These are phyloP conservation scores for Cetraspora pellucida DNA, from an alignment of 192 early-diverging fungal species.

Conservation along the genomic window DNA sequence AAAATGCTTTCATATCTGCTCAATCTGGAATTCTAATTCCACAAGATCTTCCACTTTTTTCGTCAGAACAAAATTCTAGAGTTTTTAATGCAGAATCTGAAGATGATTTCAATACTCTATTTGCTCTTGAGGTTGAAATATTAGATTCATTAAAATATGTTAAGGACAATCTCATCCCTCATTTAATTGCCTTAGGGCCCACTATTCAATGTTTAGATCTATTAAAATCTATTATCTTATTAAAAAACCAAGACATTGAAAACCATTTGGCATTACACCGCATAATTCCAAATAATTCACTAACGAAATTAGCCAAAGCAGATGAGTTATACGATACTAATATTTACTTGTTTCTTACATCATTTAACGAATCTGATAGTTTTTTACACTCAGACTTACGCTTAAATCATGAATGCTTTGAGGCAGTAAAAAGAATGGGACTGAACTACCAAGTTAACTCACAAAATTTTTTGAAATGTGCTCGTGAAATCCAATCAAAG, in stretches of 20 bases:
- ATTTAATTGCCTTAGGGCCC: neutral
- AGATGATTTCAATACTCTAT: neutral
- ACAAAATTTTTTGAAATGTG: conserved; percentile 11
- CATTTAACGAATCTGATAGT: neutral
- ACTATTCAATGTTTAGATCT: neutral
- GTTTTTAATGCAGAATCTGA: neutral
- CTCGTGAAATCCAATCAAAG: neutral
- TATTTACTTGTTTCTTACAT: neutral
- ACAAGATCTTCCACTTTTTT: neutral
- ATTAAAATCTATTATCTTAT: neutral
- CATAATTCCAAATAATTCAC: conserved; percentile 12
- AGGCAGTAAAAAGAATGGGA: neutral
- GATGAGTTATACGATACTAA: neutral
- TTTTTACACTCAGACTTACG: neutral
- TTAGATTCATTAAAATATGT: neutral
- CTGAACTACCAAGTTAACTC: neutral
- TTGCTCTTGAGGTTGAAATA: neutral
- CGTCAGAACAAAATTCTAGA: neutral
- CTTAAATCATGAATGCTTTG: neutral
- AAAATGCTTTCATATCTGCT: no score
- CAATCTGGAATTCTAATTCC: no score
- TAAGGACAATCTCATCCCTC: neutral
- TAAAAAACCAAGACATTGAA: neutral
- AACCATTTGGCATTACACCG: neutral
- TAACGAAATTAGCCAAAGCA: neutral